These are phyloP conservation scores for Striga asiatica DNA, from an alignment of 257 asterid species.

Conservation along the genomic window DNA sequence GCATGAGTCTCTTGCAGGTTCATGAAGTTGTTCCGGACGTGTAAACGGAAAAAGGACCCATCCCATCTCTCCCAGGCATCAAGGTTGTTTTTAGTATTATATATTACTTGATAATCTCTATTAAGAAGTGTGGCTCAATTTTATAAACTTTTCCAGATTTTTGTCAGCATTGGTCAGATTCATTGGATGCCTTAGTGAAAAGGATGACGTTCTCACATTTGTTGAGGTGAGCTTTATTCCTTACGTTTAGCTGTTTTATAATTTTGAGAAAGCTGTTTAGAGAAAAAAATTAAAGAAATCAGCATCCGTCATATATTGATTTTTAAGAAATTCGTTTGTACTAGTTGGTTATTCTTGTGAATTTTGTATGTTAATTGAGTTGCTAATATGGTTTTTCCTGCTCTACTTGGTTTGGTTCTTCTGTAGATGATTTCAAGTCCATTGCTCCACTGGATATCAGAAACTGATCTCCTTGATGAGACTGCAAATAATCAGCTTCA, in stretches of 20 bases:
- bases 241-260: slow-evolving; percentile 4
- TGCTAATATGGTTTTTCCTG: too few relatives aligned
- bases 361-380: too few relatives aligned
- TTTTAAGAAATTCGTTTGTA: too few relatives aligned
- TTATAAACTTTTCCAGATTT: slow-evolving; percentile 36
- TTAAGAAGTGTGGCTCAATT: neutral
- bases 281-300: too few relatives aligned
- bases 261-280: neutral
- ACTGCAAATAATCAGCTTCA: slow-evolving; percentile 31
- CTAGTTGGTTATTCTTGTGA: neutral
- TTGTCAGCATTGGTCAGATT: slow-evolving; percentile 38
- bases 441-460: slow-evolving; percentile 56
- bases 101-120: neutral
- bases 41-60: slow-evolving; percentile 22
- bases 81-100: slow-evolving; percentile 27
- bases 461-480: slow-evolving; percentile 32
- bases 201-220: slow-evolving; percentile 40
- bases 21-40: slow-evolving; percentile 35
- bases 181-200: slow-evolving; percentile 36
- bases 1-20: slow-evolving; percentile 29
- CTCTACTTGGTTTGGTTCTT: too few relatives aligned
- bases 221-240: slow-evolving; percentile 35
- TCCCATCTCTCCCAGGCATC: slow-evolving; percentile 22
- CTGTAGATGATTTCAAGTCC: slow-evolving; percentile 39
- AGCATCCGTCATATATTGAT: too few relatives aligned